phyloP scores from a whole-genome alignment of 2,329 filamentous ascomycete species.

The Claviceps capensis region DNA sequence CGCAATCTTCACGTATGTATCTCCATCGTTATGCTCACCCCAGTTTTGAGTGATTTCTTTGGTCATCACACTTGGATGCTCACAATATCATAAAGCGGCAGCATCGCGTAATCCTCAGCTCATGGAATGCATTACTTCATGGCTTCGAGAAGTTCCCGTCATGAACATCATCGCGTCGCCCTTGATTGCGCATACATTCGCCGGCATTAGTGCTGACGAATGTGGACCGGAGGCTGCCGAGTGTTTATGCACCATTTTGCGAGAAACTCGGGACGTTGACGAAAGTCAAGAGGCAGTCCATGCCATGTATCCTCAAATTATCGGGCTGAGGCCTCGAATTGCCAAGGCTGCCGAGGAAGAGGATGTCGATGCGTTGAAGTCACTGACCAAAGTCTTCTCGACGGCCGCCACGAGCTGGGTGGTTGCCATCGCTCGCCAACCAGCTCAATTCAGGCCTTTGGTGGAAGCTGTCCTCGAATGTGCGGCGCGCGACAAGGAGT shows the following conservation, averaged over 20 bases:
- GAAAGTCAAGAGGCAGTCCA: slow-evolving; percentile 75
- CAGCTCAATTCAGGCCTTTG: slow-evolving; percentile 64
- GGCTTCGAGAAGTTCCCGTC: slow-evolving; percentile 86
- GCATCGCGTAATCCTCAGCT: slow-evolving; percentile 80
- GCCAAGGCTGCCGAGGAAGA: slow-evolving; percentile 61
- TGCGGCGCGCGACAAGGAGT: slow-evolving; percentile 71
- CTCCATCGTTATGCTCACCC: neutral
- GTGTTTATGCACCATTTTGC: slow-evolving; percentile 81
- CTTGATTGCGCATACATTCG: slow-evolving; percentile 67
- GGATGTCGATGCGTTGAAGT: slow-evolving; percentile 75
- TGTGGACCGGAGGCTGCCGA: slow-evolving; percentile 84
- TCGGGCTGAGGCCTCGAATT: slow-evolving; percentile 66
- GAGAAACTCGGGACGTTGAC: slow-evolving; percentile 86
- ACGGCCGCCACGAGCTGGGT: slow-evolving; percentile 94
- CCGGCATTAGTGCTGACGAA: slow-evolving; percentile 58
- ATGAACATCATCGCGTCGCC: slow-evolving; percentile 73
- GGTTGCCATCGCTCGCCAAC: slow-evolving; percentile 74
- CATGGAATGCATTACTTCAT: slow-evolving; percentile 91
- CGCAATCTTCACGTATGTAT: slow-evolving; percentile 72
- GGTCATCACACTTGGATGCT: neutral
- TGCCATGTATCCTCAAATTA: slow-evolving; percentile 65
- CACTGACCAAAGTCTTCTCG: slow-evolving; percentile 77
- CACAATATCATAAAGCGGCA: slow-evolving; percentile 33
- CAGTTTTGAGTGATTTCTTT: neutral
- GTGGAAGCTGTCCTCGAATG: slow-evolving; percentile 91